phyloP scores from a whole-genome alignment of 805 yeast genomes.

The Nakazawaea ambrosiae region DNA sequence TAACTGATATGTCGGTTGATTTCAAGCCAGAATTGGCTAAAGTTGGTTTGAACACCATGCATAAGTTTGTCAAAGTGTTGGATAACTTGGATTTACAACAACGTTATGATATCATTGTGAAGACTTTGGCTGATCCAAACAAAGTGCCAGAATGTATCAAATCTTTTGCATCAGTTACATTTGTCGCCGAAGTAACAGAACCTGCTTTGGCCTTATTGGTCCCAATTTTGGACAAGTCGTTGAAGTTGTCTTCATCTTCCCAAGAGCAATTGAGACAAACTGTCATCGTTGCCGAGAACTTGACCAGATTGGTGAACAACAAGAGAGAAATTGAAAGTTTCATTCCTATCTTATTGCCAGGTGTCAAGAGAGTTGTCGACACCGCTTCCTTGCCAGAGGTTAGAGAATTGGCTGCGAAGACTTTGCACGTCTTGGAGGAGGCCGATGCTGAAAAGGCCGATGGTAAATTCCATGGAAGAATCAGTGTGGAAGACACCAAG shows the following conservation, averaged over 20 bases:
- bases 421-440: conserved; percentile 70
- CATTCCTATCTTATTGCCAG: conserved; percentile 86
- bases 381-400: conserved; percentile 96
- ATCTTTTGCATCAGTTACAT: conserved; percentile 86
- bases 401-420: conserved; percentile 86
- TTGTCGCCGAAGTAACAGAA: conserved; percentile 97
- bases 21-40: conserved; percentile 94
- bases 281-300: conserved; percentile 90
- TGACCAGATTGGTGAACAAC: conserved; percentile 92
- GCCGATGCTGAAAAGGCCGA: conserved; percentile 66
- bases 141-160: conserved; percentile 87
- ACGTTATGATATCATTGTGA: conserved; percentile 76
- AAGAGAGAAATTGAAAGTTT: conserved; percentile 83
- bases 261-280: conserved; percentile 97
- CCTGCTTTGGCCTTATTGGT: conserved; percentile 86
- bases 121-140: conserved; percentile 84
- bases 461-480: conserved; percentile 73
- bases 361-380: conserved; percentile 78
- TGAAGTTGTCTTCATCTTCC: conserved; percentile 79
- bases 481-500: conserved; percentile 47
- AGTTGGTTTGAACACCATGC: conserved; percentile 68
- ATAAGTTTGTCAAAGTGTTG: conserved; percentile 67
- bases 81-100: conserved; percentile 91
- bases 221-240: conserved; percentile 86
- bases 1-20: conserved; percentile 88